Conservation (phyloP, 306 rosid species). For the Quillaja saponaria region DNA sequence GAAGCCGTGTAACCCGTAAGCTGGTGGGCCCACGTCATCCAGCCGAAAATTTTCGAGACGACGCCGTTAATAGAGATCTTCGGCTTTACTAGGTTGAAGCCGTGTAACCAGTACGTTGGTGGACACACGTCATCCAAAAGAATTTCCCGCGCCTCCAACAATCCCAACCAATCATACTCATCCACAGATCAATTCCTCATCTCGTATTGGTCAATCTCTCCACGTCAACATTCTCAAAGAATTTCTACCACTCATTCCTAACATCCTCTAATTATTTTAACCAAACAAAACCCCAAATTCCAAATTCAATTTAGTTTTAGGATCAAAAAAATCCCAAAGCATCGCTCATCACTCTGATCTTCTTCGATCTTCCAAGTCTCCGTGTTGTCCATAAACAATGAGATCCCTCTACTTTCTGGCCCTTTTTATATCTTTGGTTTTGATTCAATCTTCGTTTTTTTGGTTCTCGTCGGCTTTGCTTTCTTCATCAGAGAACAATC, state of each 20-base stretch:
- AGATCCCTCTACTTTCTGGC: constrained; percentile 14
- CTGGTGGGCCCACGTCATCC: no score
- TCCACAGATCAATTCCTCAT: constrained; percentile 25
- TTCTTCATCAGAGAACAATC: constrained; percentile 39
- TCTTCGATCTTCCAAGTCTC: neutral
- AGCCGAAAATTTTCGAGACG: neutral
- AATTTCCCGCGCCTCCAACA: constrained; percentile 29
- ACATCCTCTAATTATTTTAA: neutral
- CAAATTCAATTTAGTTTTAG: neutral
- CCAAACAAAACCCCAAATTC: neutral
- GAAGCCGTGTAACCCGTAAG: no score
- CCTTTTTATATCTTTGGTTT: constrained; percentile 19
- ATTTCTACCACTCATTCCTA: constrained; percentile 21
- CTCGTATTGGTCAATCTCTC: constrained; percentile 44
- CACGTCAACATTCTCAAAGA: constrained; percentile 53
- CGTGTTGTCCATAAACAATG: constrained; percentile 7
- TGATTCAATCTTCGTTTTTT: constrained; percentile 19
- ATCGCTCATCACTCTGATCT: neutral
- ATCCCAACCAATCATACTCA: constrained; percentile 44
- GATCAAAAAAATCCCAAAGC: no score
- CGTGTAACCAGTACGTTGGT: no score
- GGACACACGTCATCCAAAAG: neutral
- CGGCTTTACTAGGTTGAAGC: neutral
- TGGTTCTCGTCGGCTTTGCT: constrained; percentile 35
- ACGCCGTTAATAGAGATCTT: neutral